Conservation (phyloP, 139 green algal species). For the Nannochloris sp. region DNA sequence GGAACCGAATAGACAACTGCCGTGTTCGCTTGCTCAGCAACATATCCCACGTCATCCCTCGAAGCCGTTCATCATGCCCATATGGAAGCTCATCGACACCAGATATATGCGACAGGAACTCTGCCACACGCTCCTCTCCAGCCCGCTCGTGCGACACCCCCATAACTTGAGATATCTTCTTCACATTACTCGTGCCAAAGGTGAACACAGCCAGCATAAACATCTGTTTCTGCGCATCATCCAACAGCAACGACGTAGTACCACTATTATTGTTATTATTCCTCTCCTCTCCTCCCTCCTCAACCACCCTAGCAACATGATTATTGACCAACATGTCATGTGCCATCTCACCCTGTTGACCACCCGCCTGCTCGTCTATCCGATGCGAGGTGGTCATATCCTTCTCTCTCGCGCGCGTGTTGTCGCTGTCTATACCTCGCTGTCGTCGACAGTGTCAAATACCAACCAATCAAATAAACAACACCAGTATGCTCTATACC, state of each 20-base stretch:
- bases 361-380: not conserved
- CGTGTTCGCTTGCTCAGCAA: not conserved
- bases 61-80: not conserved
- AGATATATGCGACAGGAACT: not conserved
- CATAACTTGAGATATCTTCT: constrained; percentile 3
- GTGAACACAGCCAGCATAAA: not conserved
- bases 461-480: not conserved
- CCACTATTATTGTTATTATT: no score
- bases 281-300: no score
- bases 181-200: not conserved
- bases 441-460: not conserved
- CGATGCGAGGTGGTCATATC: not conserved
- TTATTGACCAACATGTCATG: no score
- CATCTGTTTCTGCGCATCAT: not conserved
- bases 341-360: not conserved
- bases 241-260: not conserved
- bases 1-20: not conserved
- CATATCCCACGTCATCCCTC: not conserved
- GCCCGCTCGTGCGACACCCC: not conserved
- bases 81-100: not conserved
- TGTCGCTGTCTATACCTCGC: no score
- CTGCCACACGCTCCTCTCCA: no score
- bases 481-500: no score
- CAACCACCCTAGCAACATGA: no score
- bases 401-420: no score